Percentiles rank a stretch among this genome's conserved stretches.
phyloP scores from a whole-genome alignment of 164 flowering plant genomes.

The Amborella trichopoda region DNA sequence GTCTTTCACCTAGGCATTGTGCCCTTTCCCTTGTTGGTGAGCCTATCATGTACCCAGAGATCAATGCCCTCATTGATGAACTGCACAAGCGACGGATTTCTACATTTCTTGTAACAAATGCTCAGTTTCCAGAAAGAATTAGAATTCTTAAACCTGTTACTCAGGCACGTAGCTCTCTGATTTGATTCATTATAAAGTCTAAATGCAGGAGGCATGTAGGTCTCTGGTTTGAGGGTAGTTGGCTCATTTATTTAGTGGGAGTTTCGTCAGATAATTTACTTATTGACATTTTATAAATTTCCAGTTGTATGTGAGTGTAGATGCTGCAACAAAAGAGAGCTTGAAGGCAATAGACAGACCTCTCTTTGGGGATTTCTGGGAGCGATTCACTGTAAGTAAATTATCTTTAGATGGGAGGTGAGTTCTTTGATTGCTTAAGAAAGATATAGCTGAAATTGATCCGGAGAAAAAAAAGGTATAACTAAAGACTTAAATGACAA shows the following conservation, averaged over 20 bases:
- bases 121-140: conserved; percentile 95
- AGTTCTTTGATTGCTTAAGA: too few relatives aligned
- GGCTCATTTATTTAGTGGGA: background rate
- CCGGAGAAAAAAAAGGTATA: too few relatives aligned
- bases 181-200: too few relatives aligned
- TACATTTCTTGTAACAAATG: conserved; percentile 96
- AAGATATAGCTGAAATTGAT: too few relatives aligned
- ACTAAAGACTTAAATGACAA: too few relatives aligned
- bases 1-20: conserved; percentile 90
- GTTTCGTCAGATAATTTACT: background rate
- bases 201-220: too few relatives aligned
- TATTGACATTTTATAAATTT: conserved; percentile 9
- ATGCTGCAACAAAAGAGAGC: conserved; percentile 97
- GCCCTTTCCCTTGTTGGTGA: conserved; percentile 99
- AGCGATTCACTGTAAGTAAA: conserved; percentile 69
- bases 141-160: conserved; percentile 63
- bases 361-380: conserved; percentile 98
- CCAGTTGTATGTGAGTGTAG: conserved; percentile 97
- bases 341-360: conserved; percentile 98
- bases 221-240: too few relatives aligned
- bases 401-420: too few relatives aligned
- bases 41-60: conserved; percentile 99
- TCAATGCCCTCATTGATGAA: conserved; percentile 82
- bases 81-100: conserved; percentile 79
- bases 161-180: too few relatives aligned